Conservation (phyloP, 2,329 filamentous ascomycete genomes). For the Arachnomyces sp. region DNA sequence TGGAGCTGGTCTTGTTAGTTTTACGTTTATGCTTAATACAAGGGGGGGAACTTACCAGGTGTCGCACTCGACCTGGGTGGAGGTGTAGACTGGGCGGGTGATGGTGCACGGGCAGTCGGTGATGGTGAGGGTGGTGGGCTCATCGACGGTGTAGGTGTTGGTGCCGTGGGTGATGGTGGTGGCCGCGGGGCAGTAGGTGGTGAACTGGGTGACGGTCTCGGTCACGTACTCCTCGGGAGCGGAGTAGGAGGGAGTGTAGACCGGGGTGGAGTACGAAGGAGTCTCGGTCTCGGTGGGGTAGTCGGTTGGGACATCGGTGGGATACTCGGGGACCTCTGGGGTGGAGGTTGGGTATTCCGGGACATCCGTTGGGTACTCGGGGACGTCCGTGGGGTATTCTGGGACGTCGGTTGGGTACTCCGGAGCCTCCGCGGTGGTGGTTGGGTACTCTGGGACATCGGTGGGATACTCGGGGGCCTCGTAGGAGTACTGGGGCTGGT, state of each 20-base stretch:
- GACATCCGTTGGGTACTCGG: constrained; percentile 10
- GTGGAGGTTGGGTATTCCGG: too few relatives aligned
- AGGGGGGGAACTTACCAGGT: constrained; percentile 28
- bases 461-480: constrained; percentile 41
- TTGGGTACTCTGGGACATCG: constrained; percentile 13
- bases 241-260: too few relatives aligned
- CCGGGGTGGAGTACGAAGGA: constrained; percentile 38
- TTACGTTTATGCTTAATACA: too few relatives aligned
- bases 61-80: constrained; percentile 45
- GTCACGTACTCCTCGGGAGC: constrained; percentile 39
- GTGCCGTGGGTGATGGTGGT: constrained; percentile 57
- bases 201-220: constrained; percentile 58
- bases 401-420: neutral
- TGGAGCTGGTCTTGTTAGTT: constrained; percentile 4
- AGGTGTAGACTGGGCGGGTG: constrained; percentile 44
- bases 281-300: too few relatives aligned
- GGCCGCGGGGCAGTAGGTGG: constrained; percentile 64
- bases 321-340: too few relatives aligned
- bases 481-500: constrained; percentile 3
- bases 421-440: neutral
- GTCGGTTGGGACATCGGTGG: constrained; percentile 1
- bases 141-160: constrained; percentile 63
- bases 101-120: constrained; percentile 64
- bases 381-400: constrained; percentile 15
- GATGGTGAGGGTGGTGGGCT: constrained; percentile 63